phyloP scores from a whole-genome alignment of 140 eudicot species.

The Bidens hawaiensis region DNA sequence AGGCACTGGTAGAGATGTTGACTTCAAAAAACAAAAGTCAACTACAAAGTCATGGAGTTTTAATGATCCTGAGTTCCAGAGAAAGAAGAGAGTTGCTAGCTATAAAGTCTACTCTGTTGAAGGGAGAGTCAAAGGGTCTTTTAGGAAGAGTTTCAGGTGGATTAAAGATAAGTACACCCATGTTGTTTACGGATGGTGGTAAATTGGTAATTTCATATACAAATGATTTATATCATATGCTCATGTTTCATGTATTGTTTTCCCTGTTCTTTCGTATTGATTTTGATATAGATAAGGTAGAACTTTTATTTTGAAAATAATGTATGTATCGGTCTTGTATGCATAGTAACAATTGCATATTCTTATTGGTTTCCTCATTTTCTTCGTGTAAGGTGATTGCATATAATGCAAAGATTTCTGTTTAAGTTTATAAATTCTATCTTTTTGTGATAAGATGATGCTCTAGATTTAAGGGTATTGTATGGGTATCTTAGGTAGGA shows the following conservation, averaged over 20 bases:
- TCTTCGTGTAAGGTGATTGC: background rate
- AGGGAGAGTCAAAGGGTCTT: slow-evolving; percentile 58
- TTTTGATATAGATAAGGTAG: background rate
- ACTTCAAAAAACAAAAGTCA: slow-evolving; percentile 38
- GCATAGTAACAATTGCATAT: background rate
- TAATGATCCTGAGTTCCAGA: slow-evolving; percentile 55
- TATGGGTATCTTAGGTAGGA: background rate
- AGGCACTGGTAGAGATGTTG: slow-evolving; percentile 21
- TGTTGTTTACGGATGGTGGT: slow-evolving; percentile 48
- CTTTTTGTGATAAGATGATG: background rate
- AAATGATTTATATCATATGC: background rate
- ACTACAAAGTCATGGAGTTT: slow-evolving; percentile 37
- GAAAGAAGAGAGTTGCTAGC: slow-evolving; percentile 50
- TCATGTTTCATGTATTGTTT: background rate
- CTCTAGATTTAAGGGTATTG: background rate
- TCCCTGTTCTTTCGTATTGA: background rate
- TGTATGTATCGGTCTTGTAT: no score
- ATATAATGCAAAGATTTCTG: background rate
- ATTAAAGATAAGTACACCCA: slow-evolving; percentile 45
- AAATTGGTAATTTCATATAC: slow-evolving; percentile 11
- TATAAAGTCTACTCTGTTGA: slow-evolving; percentile 49
- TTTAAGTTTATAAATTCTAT: background rate
- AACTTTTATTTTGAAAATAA: background rate
- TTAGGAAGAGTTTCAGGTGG: slow-evolving; percentile 56
- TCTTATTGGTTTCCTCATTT: background rate